Base-by-base conservation (phyloP, 768 basidiomycete genomes). In the Suillus paluster region DNA sequence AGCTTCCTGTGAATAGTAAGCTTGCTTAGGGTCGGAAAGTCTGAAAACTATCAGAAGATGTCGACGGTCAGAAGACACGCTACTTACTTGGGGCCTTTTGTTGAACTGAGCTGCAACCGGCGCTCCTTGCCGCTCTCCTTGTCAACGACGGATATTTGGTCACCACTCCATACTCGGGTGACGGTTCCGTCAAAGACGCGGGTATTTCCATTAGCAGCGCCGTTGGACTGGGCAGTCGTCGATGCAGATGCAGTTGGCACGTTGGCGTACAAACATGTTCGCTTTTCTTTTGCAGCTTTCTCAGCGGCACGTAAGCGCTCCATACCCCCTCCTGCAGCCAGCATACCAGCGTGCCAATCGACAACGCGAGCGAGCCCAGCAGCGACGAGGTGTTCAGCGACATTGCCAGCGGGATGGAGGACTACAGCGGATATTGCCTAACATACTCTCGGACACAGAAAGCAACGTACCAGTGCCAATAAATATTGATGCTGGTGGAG, bases 321-420 rank as follows among this genome's bases (percentile, higher is more conserved):
- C 86, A 98, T 93, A 5, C 87, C 91, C 44, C 95, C 95, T 57
- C 83, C 80, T 58, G 82, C 84, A 1, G 94, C 87, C 23, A 99
- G 86, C 84, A 99, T 91, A 23, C 96, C 96, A 17, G 97, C 95
- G 73, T 99, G 97, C 96, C 96, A 98, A 72, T 97, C 96, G 62
- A 99, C 90, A 55, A 98, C 84, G 61, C 94, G 90, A 19, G 96
- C 97, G 2, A 98, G 81, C 33, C 97, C 96, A 49, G 86, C 85
- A 5, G 84, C 85, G 33, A 94, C 87, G 42, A 99, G 82, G 74
- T 91, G 88, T 67, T 97, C 94, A 14, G 95, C 95, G 27, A 99
- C 90, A 75, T 97, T 97, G 36, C 97, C 97, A 19, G 89, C 92
- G 10, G 97, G 95, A 72, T 99, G 97, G 45, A 92, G 77, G 14